Conservation (phyloP, 441 rosid genomes). For the Euphorbia schlechtendalii region DNA sequence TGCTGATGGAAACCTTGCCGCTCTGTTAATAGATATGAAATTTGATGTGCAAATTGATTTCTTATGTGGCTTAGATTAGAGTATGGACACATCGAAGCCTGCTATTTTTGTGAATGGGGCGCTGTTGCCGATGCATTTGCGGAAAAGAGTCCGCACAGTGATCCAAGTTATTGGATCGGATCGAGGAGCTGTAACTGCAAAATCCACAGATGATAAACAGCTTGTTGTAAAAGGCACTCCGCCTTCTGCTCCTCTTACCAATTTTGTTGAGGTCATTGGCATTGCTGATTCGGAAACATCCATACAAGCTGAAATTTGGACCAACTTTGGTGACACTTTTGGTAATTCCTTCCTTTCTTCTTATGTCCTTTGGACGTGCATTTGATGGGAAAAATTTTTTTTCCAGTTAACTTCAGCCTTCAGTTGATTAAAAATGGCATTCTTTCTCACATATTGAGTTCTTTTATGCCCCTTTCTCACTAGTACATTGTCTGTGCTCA, state of each 20-base stretch:
- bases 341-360: slow-evolving; percentile 35
- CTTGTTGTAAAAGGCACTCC: slow-evolving; percentile 52
- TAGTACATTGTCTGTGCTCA: not conserved
- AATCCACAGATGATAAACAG: slow-evolving; percentile 66
- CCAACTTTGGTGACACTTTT: slow-evolving; percentile 65
- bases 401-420: too few species aligned
- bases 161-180: slow-evolving; percentile 59
- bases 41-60: not conserved
- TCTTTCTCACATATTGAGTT: not conserved
- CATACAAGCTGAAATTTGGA: slow-evolving; percentile 63
- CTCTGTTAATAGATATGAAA: not conserved
- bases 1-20: not conserved
- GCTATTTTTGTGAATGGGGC: slow-evolving; percentile 68
- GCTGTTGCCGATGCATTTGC: slow-evolving; percentile 43
- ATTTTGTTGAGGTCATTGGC: slow-evolving; percentile 76
- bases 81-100: slow-evolving; percentile 79
- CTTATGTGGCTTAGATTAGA: slow-evolving; percentile 5
- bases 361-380: not conserved
- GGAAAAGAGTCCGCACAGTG: slow-evolving; percentile 73
- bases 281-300: slow-evolving; percentile 63
- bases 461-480: not conserved
- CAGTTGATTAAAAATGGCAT: not conserved
- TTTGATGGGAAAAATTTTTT: too few species aligned
- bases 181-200: slow-evolving; percentile 45
- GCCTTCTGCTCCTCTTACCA: slow-evolving; percentile 41